phyloP scores from a whole-genome alignment of 345 rosid genomes.

The Physaria fendleri region DNA sequence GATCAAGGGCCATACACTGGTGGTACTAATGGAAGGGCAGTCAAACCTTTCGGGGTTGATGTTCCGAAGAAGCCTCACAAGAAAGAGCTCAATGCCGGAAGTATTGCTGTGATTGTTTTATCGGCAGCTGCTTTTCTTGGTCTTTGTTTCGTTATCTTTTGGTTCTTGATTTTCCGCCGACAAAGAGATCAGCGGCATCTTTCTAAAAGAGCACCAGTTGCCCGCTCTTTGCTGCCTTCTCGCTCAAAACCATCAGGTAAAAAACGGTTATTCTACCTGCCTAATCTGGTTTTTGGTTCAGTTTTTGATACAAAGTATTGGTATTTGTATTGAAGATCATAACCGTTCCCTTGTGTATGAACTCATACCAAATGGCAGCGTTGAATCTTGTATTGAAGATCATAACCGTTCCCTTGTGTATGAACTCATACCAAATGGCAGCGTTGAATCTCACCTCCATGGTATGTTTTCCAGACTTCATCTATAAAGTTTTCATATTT shows the following conservation, averaged over 20 bases:
- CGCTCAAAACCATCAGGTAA: conserved; percentile 74
- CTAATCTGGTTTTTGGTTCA: neutral
- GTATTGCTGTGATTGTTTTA: conserved; percentile 60
- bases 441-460: conserved; percentile 93
- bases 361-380: conserved; percentile 93
- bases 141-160: conserved; percentile 49
- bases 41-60: conserved; percentile 88
- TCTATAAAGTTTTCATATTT: neutral
- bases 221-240: conserved; percentile 41
- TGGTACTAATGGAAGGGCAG: conserved; percentile 32
- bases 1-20: conserved; percentile 68
- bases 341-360: conserved; percentile 84
- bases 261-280: neutral
- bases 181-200: conserved; percentile 25
- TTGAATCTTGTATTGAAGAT: conserved; percentile 94
- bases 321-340: conserved; percentile 83
- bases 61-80: conserved; percentile 49
- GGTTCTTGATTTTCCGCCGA: conserved; percentile 49
- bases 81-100: conserved; percentile 46
- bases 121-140: conserved; percentile 54
- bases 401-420: conserved; percentile 77
- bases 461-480: conserved; percentile 37
- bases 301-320: no score
- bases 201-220: conserved; percentile 36
- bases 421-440: conserved; percentile 93